phyloP scores from a whole-genome alignment of 176 grass and related monocot genomes.

The Eremochloa ophiuroides region DNA sequence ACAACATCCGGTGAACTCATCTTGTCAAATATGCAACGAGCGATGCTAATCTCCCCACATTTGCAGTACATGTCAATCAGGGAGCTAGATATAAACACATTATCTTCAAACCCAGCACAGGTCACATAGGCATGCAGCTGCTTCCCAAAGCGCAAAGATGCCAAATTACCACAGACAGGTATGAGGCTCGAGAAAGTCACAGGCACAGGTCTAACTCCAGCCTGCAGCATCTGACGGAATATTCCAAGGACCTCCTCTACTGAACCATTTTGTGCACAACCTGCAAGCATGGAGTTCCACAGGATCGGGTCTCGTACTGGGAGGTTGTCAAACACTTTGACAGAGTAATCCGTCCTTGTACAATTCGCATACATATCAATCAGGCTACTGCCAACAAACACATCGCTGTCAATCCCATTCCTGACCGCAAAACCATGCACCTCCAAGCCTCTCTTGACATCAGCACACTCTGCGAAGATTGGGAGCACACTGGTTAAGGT shows the following conservation, averaged over 20 bases:
- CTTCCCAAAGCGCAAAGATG: slow-evolving; percentile 49
- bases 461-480: slow-evolving; percentile 51
- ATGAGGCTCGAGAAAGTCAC: slow-evolving; percentile 63
- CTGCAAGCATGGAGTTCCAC: slow-evolving; percentile 65
- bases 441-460: slow-evolving; percentile 54
- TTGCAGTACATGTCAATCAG: slow-evolving; percentile 79
- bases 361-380: slow-evolving; percentile 73
- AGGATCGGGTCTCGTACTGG: slow-evolving; percentile 37
- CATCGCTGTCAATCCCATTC: slow-evolving; percentile 38
- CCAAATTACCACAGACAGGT: slow-evolving; percentile 53
- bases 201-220: slow-evolving; percentile 40
- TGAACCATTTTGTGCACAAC: slow-evolving; percentile 54
- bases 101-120: slow-evolving; percentile 33
- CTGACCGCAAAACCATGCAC: slow-evolving; percentile 55
- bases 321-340: slow-evolving; percentile 46
- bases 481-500: slow-evolving; percentile 59
- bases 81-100: slow-evolving; percentile 57
- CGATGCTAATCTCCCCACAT: slow-evolving; percentile 52
- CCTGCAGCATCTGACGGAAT: slow-evolving; percentile 47
- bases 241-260: slow-evolving; percentile 54
- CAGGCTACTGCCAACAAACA: slow-evolving; percentile 61
- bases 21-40: slow-evolving; percentile 45
- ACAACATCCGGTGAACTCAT: slow-evolving; percentile 48
- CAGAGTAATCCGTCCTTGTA: slow-evolving; percentile 39
- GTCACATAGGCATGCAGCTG: slow-evolving; percentile 57